Percentiles rank a stretch among this genome's conserved stretches.
phyloP scores from a whole-genome alignment of 495 filamentous ascomycete genomes.

The Aspergillus carlsbadensis region DNA sequence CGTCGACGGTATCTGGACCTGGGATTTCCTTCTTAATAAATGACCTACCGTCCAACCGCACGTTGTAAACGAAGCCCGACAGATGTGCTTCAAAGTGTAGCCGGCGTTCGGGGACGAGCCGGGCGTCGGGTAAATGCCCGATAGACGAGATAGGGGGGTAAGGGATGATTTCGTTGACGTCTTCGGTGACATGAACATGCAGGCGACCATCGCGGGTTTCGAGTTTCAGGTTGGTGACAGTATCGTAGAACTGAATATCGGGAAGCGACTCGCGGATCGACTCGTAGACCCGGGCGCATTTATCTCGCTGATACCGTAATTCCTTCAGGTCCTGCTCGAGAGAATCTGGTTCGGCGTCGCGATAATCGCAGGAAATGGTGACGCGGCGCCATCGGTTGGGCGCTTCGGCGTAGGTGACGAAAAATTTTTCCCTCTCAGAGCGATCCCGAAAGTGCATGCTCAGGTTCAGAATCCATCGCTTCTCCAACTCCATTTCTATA shows the following conservation, averaged over 20 bases:
- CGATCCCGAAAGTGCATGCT: conserved; percentile 98
- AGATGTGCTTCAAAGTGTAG: conserved; percentile 87
- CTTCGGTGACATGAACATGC: conserved; percentile 98
- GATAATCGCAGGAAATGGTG: conserved; percentile 93
- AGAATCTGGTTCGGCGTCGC: conserved; percentile 73
- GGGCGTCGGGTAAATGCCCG: conserved; percentile 66
- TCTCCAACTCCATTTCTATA: conserved; percentile 79
- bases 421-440: conserved; percentile 96
- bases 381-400: conserved; percentile 80
- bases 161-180: conserved; percentile 90
- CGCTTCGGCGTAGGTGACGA: conserved; percentile 87
- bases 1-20: conserved; percentile 91
- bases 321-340: conserved; percentile 79
- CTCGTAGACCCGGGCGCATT: conserved; percentile 93
- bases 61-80: conserved; percentile 97
- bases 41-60: conserved; percentile 61
- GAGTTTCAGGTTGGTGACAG: conserved; percentile 93
- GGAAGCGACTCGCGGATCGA: conserved; percentile 87
- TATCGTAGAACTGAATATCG: conserved; percentile 93
- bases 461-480: conserved; percentile 92
- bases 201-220: conserved; percentile 86
- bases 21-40: conserved; percentile 99
- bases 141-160: conserved; percentile 78
- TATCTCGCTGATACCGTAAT: conserved; percentile 85
- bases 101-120: conserved; percentile 65